Conservation (phyloP, 2,329 filamentous ascomycete genomes). For the Pseudocercospora pini-densiflorae region DNA sequence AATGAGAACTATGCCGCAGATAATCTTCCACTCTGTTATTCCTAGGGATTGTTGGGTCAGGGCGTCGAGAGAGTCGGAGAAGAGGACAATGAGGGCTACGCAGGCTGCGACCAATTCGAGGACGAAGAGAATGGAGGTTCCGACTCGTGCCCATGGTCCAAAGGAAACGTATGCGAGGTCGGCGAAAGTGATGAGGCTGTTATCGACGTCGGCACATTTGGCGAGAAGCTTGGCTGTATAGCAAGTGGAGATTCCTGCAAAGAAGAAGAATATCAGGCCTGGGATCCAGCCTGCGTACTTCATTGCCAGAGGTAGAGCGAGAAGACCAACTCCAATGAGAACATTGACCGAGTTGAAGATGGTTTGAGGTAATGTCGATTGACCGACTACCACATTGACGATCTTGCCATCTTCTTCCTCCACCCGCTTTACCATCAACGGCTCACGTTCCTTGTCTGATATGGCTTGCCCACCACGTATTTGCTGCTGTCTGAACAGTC, state of each 20-base stretch:
- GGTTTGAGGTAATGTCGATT: slow-evolving; percentile 94
- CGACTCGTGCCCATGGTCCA: slow-evolving; percentile 77
- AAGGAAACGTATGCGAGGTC: slow-evolving; percentile 92
- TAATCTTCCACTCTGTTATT: slow-evolving; percentile 78
- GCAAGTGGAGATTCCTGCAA: slow-evolving; percentile 75
- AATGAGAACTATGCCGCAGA: slow-evolving; percentile 78
- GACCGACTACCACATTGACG: slow-evolving; percentile 82
- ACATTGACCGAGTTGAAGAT: slow-evolving; percentile 97
- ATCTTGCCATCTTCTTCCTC: slow-evolving; percentile 83
- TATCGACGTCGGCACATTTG: slow-evolving; percentile 86
- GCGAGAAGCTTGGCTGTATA: slow-evolving; percentile 87
- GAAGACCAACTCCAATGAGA: slow-evolving; percentile 84
- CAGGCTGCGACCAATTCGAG: slow-evolving; percentile 86
- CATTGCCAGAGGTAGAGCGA: slow-evolving; percentile 86
- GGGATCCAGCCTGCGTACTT: slow-evolving; percentile 88
- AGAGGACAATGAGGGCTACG: slow-evolving; percentile 89
- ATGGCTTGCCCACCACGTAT: slow-evolving; percentile 47
- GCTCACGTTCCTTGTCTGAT: slow-evolving; percentile 59
- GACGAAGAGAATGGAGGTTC: slow-evolving; percentile 84
- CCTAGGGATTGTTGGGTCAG: slow-evolving; percentile 68
- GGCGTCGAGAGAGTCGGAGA: slow-evolving; percentile 85
- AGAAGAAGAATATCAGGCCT: slow-evolving; percentile 73
- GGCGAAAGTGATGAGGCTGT: slow-evolving; percentile 87
- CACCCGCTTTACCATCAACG: slow-evolving; percentile 84
- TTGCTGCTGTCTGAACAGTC: slow-evolving; percentile 54